Conservation (phyloP, 768 basidiomycete species). For the Agrocybe praecox region DNA sequence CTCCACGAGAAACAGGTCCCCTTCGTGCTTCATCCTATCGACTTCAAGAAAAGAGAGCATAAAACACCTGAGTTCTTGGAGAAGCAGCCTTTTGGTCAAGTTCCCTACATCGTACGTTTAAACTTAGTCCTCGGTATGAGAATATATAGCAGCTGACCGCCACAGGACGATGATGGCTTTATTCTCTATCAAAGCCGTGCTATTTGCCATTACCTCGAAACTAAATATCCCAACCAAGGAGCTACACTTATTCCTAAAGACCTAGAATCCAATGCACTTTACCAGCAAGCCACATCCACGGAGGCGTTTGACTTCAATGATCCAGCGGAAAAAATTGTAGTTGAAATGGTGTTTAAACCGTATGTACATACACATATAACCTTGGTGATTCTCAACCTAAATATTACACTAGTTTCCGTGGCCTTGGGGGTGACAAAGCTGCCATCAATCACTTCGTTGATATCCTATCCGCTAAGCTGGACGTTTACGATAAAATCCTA, state of each 20-base stretch:
- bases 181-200: slow-evolving; percentile 65
- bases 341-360: slow-evolving; percentile 57
- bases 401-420: not conserved
- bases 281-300: slow-evolving; percentile 50
- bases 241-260: slow-evolving; percentile 53
- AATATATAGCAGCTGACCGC: too few relatives aligned
- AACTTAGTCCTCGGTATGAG: not conserved
- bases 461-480: slow-evolving; percentile 39
- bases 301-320: slow-evolving; percentile 57
- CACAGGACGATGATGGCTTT: slow-evolving; percentile 60
- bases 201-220: slow-evolving; percentile 58
- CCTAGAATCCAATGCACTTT: slow-evolving; percentile 38
- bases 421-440: slow-evolving; percentile 21
- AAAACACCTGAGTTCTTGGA: slow-evolving; percentile 44
- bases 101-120: slow-evolving; percentile 54
- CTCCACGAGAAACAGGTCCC: slow-evolving; percentile 59
- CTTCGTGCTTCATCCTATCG: slow-evolving; percentile 49
- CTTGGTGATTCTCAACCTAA: not conserved
- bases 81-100: slow-evolving; percentile 66
- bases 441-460: slow-evolving; percentile 26
- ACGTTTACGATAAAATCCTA: slow-evolving; percentile 55
- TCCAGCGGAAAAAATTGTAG: slow-evolving; percentile 35
- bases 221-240: slow-evolving; percentile 55
- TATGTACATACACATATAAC: slow-evolving; percentile 29
- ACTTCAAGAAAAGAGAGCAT: slow-evolving; percentile 47